phyloP scores from a whole-genome alignment of 257 asterid genomes.

The Cordia subcordata region DNA sequence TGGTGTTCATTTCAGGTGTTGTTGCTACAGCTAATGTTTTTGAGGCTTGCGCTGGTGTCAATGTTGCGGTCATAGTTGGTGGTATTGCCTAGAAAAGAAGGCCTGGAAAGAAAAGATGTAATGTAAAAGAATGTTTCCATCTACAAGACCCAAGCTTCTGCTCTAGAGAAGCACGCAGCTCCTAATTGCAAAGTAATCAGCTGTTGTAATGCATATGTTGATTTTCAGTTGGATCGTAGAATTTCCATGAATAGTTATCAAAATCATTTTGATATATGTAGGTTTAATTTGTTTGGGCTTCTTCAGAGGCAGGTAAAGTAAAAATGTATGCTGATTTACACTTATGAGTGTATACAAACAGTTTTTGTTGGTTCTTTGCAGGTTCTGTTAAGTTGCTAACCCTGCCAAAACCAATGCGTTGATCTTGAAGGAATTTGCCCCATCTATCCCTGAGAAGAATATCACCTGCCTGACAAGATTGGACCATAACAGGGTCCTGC shows the following conservation, averaged over 20 bases:
- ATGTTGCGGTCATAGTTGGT: neutral
- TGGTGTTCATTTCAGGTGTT: neutral
- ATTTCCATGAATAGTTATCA: too few relatives aligned
- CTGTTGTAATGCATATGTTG: neutral
- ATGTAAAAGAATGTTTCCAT: conserved; percentile 2
- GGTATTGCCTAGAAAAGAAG: conserved; percentile 3
- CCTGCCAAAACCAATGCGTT: neutral
- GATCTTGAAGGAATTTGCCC: conserved; percentile 1
- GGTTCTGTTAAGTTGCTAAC: neutral
- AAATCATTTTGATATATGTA: too few relatives aligned
- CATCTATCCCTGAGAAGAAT: neutral
- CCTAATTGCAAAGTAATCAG: neutral
- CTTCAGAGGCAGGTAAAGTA: too few relatives aligned
- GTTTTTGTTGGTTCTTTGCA: neutral
- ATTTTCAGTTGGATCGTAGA: too few relatives aligned
- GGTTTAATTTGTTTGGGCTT: too few relatives aligned
- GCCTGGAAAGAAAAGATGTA: conserved; percentile 1
- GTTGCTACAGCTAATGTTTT: conserved; percentile 2
- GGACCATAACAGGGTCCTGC: conserved; percentile 6
- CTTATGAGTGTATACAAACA: too few relatives aligned
- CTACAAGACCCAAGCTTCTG: conserved; percentile 1
- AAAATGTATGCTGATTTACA: too few relatives aligned
- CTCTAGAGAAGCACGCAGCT: neutral
- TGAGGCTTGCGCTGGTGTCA: neutral
- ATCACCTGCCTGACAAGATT: neutral